Percentiles rank a stretch among this genome's conserved stretches.
These are phyloP conservation scores for Tylopilus orsonianus DNA, from an alignment of 1,284 basidiomycete species.

Conservation along the genomic window DNA sequence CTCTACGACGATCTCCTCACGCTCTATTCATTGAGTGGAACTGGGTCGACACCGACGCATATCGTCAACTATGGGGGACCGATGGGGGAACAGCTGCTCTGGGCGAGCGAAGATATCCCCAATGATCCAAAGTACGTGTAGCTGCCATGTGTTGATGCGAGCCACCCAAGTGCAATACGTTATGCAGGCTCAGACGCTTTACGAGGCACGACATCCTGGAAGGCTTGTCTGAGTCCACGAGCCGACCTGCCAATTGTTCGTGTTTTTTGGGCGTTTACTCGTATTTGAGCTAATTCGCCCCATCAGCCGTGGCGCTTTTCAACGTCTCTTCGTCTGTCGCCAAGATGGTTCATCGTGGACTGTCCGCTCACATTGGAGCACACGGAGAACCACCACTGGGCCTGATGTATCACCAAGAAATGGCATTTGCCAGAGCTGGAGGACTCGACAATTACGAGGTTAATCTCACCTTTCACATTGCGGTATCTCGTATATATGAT, in stretches of 20 bases:
- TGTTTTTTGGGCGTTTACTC: constrained; percentile 5
- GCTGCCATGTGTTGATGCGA: neutral
- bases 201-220: constrained; percentile 66
- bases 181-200: constrained; percentile 56
- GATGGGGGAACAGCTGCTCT: constrained; percentile 65
- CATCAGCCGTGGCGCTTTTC: constrained; percentile 58
- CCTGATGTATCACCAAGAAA: constrained; percentile 72
- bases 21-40: constrained; percentile 62
- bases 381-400: constrained; percentile 75
- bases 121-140: constrained; percentile 60
- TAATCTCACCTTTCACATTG: neutral
- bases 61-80: constrained; percentile 71
- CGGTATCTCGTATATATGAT: neutral
- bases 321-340: constrained; percentile 68
- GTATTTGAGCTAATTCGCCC: constrained; percentile 6
- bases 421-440: constrained; percentile 60
- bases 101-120: constrained; percentile 63
- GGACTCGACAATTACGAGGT: constrained; percentile 55
- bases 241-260: constrained; percentile 58
- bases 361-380: constrained; percentile 66
- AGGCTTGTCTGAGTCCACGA: constrained; percentile 56
- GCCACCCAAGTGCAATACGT: neutral
- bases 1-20: constrained; percentile 69
- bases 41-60: constrained; percentile 72
- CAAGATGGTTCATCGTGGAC: constrained; percentile 61